phyloP scores from a whole-genome alignment of 2,329 filamentous ascomycete species.

The Akanthomyces uredinophilus region DNA sequence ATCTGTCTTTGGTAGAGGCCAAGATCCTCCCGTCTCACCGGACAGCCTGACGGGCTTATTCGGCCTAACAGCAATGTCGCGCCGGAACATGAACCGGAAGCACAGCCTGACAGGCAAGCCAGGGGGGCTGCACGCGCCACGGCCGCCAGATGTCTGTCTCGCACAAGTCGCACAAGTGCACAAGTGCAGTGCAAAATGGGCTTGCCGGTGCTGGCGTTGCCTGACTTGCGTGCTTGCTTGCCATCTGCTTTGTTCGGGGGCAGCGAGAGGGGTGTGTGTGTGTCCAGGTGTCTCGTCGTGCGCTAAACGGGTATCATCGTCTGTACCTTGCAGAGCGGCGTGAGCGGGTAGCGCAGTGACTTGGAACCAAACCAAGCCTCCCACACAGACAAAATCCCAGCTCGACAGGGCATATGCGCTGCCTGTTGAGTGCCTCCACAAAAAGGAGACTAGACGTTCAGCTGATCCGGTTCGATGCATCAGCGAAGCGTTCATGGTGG shows the following conservation, averaged over 20 bases:
- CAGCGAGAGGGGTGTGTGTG: not conserved
- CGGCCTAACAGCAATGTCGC: not conserved
- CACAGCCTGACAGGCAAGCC: not conserved
- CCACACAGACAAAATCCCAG: conserved; percentile 5
- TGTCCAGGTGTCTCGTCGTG: not conserved
- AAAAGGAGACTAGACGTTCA: conserved; percentile 12
- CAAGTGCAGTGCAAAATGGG: not conserved
- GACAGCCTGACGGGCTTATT: not conserved
- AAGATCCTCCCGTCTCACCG: conserved; percentile 13
- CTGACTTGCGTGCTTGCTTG: not conserved
- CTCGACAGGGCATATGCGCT: conserved; percentile 3
- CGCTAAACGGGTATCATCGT: conserved; percentile 6
- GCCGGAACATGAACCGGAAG: not conserved
- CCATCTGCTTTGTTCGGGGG: not conserved
- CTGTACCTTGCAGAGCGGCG: conserved; percentile 13
- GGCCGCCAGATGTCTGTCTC: not conserved
- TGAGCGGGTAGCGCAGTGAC: conserved; percentile 9
- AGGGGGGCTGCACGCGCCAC: conserved; percentile 6
- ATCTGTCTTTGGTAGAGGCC: conserved; percentile 1
- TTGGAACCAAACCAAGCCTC: not conserved
- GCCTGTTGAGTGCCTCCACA: conserved; percentile 6
- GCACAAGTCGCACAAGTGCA: not conserved
- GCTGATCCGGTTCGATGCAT: conserved; percentile 12
- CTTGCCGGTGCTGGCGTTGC: not conserved
- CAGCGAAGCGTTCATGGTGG: conserved; percentile 1